Base-by-base conservation (phyloP, 225 moss, liverwort and hornwort species). In the Antitrichia curtipendula region DNA sequence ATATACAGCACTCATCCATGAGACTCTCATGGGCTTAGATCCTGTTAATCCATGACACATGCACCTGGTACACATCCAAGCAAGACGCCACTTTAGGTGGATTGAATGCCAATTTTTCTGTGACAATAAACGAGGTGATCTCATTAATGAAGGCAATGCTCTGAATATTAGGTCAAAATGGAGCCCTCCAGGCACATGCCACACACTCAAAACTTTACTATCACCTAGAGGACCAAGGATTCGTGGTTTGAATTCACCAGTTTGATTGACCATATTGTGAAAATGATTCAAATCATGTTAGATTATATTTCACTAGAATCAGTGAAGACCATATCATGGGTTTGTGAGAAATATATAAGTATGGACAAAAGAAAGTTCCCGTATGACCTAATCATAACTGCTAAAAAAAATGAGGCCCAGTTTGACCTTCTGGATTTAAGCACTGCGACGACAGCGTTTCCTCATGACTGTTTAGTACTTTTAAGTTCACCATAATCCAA, bases 1-100 rank as follows among this genome's bases (percentile, higher is more conserved):
- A 61, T 80, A 75, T 52, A 63, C 52, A 38, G 65, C 77, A 53
- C 70, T 88, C 84, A 93, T 87, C 92, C 90, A 93, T 27, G 91
- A 90, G 21, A 92, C 90, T 83, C 88, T 89, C 87, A 91, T 91
- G 28, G 82, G 88, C 49, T 87, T 88, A 41, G 85, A 73, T 57
- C 92, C 92, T 85, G 88, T 80, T 83, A 91, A 88, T 79, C 41
- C 58, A 58, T 73, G 91, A 91, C 68, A 93, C 64, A 75, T 86
- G 88, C n/a, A 92, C 91, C 91, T 94, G 90, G 65, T 56, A 82
- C 74, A 89, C 40, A 78, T 58, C 63, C 58, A 82, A 89, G 52
- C 82, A 82, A 52, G 28, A 41, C 19, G 29, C 17, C 57, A 57
- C 24, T 60, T 52, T 6, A 64, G 22, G 27, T 45, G 56, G n/a